Conservation (phyloP, 2,329 filamentous ascomycete genomes). For the Neonectria hederae region DNA sequence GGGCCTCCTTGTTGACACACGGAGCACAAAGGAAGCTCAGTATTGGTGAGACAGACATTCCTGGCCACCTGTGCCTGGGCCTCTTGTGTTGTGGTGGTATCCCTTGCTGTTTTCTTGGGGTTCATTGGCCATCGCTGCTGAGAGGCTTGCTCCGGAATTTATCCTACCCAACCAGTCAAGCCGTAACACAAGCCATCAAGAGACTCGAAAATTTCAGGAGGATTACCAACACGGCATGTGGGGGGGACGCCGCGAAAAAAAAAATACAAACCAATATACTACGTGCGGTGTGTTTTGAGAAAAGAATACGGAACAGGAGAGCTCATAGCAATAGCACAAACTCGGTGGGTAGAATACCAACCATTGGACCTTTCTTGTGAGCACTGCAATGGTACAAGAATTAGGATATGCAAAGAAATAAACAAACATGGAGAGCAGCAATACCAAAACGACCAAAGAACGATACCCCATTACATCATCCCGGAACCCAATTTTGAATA, state of each 20-base stretch:
- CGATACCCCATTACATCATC: not conserved
- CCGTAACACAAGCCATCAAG: slow-evolving; percentile 6
- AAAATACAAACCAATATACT: too few species aligned
- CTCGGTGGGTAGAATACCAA: not conserved
- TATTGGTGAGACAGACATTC: not conserved
- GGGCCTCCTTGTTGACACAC: not conserved
- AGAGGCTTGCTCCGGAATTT: slow-evolving; percentile 8
- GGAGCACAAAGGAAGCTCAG: not conserved
- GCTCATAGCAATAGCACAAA: not conserved
- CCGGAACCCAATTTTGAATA: not conserved
- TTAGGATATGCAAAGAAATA: not conserved
- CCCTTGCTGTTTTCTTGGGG: not conserved
- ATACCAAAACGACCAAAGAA: not conserved
- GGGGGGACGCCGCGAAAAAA: not conserved
- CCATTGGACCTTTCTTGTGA: not conserved
- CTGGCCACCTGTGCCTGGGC: not conserved
- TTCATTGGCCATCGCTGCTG: not conserved
- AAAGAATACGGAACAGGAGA: not conserved
- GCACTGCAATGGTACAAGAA: not conserved
- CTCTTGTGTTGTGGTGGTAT: slow-evolving; percentile 9
- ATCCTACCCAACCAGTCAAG: slow-evolving; percentile 1
- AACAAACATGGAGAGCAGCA: not conserved
- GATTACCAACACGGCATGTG: not conserved
- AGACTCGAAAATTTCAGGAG: not conserved
- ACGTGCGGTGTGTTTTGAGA: not conserved